Base-by-base conservation (phyloP, 768 basidiomycete genomes). In the Galerina marginata region DNA sequence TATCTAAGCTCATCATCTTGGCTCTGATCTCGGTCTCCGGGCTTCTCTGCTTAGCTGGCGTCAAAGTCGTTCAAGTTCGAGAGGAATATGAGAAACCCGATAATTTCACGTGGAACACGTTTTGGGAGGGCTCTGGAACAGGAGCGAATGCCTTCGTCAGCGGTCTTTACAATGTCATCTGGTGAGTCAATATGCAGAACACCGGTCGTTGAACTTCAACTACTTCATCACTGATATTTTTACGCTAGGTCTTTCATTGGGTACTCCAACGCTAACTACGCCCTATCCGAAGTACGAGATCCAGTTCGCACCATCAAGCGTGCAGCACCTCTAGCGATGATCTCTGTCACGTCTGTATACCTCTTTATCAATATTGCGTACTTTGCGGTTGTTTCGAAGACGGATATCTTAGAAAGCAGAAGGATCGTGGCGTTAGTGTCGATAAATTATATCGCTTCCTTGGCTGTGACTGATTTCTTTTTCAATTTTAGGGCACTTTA, bases 191-290 rank as follows among this genome's bases (percentile, higher is more conserved):
- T 26, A 16, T 10, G 38, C 16, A 25, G 25, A 10, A 16, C 15
- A 33, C 54, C 6, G 49, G 16, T 16, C 25, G 0, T 1, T 42
- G 20, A 20, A 29, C 47, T 54, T 11, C 37, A 42, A 37, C 43
- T 29, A 5, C n/a, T 20, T 47, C 20, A 42, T 42, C 11, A 5
- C 23, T 36, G 7, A 47, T 56, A 33, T 33, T 33, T 33, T 33
- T 33, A 33, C 29, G 5, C 10, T 43, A 90, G 89, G 89, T 86
- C 88, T 0, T 90, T 86, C 67, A 79, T 83, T 48, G 91, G 91
- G 0, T 93, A 91, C 68, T 83, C 85, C 2, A 90, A 88, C 58
- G 89, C 89, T 9, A 91, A 92, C 67, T 91, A 90, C 62, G 87
- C 86, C 0, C 75, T 92, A 4, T 89, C 88, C 3, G 90, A 93